Percentiles rank a stretch among this genome's conserved stretches.
Conservation (phyloP, 495 filamentous ascomycete species). For the Wilcoxina mikolae region DNA sequence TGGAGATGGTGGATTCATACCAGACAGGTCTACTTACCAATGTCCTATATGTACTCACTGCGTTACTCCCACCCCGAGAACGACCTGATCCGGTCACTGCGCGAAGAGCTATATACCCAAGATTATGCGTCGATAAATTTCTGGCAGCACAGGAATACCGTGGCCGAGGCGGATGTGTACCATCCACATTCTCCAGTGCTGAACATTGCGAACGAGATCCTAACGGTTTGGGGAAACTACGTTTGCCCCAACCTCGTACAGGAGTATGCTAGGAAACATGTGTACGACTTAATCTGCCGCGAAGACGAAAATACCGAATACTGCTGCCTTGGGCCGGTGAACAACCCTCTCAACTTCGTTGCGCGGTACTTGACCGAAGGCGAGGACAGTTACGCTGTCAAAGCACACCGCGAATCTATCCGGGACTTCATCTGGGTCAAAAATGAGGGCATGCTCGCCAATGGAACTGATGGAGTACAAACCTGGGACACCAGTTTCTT, state of each 20-base stretch:
- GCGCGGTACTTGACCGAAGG: constrained; percentile 74
- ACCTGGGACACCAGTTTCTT: constrained; percentile 88
- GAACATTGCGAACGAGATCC: constrained; percentile 54
- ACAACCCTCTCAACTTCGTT: constrained; percentile 71
- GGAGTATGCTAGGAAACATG: constrained; percentile 44
- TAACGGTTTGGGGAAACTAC: constrained; percentile 46
- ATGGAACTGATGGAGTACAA: constrained; percentile 94
- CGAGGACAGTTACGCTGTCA: constrained; percentile 57
- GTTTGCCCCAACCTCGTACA: constrained; percentile 65
- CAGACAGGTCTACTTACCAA: constrained; percentile 78
- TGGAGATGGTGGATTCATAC: constrained; percentile 99
- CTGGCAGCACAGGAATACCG: constrained; percentile 62
- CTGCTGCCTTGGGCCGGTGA: constrained; percentile 77
- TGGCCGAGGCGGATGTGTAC: constrained; percentile 69
- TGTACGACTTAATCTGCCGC: constrained; percentile 60
- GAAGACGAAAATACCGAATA: constrained; percentile 88
- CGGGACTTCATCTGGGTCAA: constrained; percentile 89
- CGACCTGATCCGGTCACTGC: constrained; percentile 52
- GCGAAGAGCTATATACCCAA: constrained; percentile 72
- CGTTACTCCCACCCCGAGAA: constrained; percentile 57
- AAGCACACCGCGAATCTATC: constrained; percentile 62
- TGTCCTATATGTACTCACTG: constrained; percentile 79
- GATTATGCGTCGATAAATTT: constrained; percentile 68
- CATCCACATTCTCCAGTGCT: constrained; percentile 80
- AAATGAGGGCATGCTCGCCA: constrained; percentile 78